Conservation (phyloP, 345 rosid species). For the Brassica carinata region DNA sequence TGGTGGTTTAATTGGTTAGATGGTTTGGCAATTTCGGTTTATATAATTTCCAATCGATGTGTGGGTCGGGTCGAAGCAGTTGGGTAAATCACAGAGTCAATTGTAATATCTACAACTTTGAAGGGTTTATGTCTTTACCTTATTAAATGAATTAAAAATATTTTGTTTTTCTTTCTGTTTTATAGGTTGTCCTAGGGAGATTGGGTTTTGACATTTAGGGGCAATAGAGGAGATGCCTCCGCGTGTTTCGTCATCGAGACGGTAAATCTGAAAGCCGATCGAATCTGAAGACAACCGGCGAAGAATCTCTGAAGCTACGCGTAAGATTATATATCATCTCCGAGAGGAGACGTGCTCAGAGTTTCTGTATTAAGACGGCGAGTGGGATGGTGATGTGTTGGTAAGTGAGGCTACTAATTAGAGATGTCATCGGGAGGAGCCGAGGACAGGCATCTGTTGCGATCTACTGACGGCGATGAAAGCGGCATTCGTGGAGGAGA, state of each 20-base stretch:
- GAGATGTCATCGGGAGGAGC: conserved; percentile 40
- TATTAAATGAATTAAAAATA: no score
- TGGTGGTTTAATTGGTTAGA: no score
- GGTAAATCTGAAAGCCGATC: conserved; percentile 39
- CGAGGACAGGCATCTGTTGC: conserved; percentile 45
- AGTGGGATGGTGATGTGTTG: conserved; percentile 24
- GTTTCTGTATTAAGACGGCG: not conserved
- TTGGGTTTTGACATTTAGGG: no score
- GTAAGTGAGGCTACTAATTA: conserved; percentile 1
- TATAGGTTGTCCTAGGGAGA: no score
- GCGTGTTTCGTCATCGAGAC: conserved; percentile 34
- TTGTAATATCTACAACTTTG: no score
- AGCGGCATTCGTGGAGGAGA: conserved; percentile 14
- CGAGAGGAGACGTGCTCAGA: not conserved
- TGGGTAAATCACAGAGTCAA: no score
- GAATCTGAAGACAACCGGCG: conserved; percentile 38
- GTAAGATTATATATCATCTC: not conserved
- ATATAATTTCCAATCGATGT: no score
- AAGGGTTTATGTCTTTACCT: no score
- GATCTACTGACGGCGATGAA: conserved; percentile 40
- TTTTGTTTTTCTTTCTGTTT: no score
- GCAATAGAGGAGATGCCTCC: no score
- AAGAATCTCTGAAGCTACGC: conserved; percentile 3
- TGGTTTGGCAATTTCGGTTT: no score
- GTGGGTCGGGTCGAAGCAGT: no score